Evolutionary conservation across 305 asterid genomes (phyloP).

Genomic region (Nicotiana rustica): DNA sequence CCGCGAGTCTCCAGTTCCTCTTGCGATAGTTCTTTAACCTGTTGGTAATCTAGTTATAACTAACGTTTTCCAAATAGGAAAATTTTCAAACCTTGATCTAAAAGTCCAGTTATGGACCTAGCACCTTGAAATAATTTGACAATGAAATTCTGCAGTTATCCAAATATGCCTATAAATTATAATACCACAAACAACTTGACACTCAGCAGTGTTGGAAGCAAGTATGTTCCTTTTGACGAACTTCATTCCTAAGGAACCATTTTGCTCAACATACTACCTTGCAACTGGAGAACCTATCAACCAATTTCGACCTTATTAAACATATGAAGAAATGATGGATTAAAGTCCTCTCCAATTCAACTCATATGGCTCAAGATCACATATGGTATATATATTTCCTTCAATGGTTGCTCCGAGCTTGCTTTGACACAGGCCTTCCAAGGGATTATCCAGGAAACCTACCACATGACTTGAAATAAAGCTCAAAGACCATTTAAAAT

Average conservation of each 20-base stretch:
- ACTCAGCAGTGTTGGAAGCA: not conserved
- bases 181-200: not conserved
- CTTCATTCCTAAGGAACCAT: not conserved
- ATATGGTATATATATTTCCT: not conserved
- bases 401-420: not conserved
- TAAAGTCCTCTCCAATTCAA: not conserved
- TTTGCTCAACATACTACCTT: not conserved
- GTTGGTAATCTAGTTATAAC: constrained; percentile 31
- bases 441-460: not conserved
- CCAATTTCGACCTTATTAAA: not conserved
- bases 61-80: not conserved
- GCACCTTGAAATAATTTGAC: not conserved
- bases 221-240: not conserved
- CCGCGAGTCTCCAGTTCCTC: constrained; percentile 76
- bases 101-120: not conserved
- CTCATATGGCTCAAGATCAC: not conserved
- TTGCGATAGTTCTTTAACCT: constrained; percentile 73
- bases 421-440: not conserved
- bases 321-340: not conserved
- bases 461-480: not conserved
- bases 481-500: too few species aligned
- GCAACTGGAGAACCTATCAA: not conserved
- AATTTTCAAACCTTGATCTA: not conserved
- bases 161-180: not conserved
- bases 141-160: not conserved